Base-by-base conservation (phyloP, 129 eudicot species). In the Tagetes erecta region DNA sequence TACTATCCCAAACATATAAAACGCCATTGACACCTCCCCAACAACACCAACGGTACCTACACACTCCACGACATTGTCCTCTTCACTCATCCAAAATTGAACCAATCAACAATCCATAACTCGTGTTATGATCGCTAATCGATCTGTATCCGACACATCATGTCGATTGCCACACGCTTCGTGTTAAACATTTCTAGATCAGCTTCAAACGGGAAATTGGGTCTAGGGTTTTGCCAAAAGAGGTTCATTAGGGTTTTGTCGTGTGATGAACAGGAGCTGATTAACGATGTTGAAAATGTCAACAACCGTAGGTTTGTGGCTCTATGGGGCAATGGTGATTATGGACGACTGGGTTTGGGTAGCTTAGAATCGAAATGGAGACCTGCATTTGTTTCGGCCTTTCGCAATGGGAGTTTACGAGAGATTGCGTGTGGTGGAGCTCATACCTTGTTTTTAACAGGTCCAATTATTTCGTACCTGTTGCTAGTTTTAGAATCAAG, bases 261-360 rank as follows among this genome's bases (percentile, higher is more conserved):
- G 36, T 69, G 81, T 65, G 65, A 77, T 5, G 77, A 79, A n/a
- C 75, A 78, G 51, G 82, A 70, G n/a, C 11, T 65, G 53, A n/a
- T 10, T 36, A 70, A 5, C 37, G 68, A 77, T 5, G 56, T 30
- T 64, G 57, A 34, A 37, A 30, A 6, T 41, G 63, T 8, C 27
- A 78, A 50, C 41, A 68, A 58, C 7, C 84, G 76, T 80, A 83
- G 80, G 76, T 31, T 90, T 31, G 98, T 83, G 33, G 98, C 95
- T 41, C 53, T 93, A 10, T 93, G 98, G 98, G 98, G 98, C 5
- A 93, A 93, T 72, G 98, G 98, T 14, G 98, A 93, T 90, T 83
- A 86, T n/a, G 98, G 98, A 69, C 83, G 98, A 77, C 65, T 93
- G 51, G 98, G 98, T n/a, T 80, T 90, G 42, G 95, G 98, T 35